Evolutionary conservation across 495 filamentous ascomycete species (phyloP), one percentile per base, ranked within the genome.

Genomic region (Aspergillus bridgeri): DNA sequence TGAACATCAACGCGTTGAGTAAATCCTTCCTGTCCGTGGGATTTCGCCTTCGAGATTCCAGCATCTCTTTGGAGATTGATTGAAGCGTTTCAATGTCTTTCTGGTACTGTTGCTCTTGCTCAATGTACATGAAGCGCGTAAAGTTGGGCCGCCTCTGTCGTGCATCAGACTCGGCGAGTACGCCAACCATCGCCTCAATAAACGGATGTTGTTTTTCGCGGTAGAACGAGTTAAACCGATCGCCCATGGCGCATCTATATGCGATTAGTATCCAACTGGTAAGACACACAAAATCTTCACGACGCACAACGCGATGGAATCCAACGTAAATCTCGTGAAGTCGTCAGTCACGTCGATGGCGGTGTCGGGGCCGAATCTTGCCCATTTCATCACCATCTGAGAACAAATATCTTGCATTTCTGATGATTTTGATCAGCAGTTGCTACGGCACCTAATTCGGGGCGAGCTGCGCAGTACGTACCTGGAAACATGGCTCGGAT

Each of bases 171-270:
- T 87, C 90, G 89, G 7, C 86, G n/a, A n/a, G n/a, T n/a, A n/a
- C n/a, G n/a, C n/a, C n/a, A n/a, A n/a, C n/a, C n/a, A n/a, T n/a
- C n/a, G n/a, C 83, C 22, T 73, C 65, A 22, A 90, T 72, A 59
- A 91, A 90, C 1, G 86, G 85, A 60, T 89, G 86, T 59, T 85
- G 63, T 0, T 85, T 79, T 20, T 87, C 82, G 25, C 76, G 74
- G 60, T 90, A 90, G 67, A 86, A 91, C 17, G 81, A 85, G 63
- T 92, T 91, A 75, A 91, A 91, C 17, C 89, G 83, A 46, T 78
- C 86, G 25, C 82, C 83, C 86, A 92, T 89, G 1, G 88, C 72
- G 61, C 86, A 90, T n/a, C n/a, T n/a, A n/a, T n/a, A n/a, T n/a
- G n/a, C n/a, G n/a, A n/a, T n/a, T n/a, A n/a, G n/a, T n/a, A n/a